Percentiles rank a stretch among this genome's conserved stretches.
Conservation (phyloP, 257 asterid species). For the Solanum chilense region DNA sequence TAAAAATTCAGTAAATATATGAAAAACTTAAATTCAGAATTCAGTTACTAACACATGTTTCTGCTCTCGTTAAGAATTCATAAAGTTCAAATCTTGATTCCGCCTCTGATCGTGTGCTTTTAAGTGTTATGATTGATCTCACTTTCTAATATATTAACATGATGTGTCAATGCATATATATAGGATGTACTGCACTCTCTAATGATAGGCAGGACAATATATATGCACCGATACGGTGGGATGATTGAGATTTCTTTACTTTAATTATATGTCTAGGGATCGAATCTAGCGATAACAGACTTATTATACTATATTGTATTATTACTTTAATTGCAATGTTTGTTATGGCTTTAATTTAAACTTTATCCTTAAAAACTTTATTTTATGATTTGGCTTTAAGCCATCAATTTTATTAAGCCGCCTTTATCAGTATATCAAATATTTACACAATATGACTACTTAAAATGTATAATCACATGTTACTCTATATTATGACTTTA, state of each 20-base stretch:
- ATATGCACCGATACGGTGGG: fast-evolving
- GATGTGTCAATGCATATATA: not conserved
- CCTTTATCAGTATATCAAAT: not conserved
- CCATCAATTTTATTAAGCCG: not conserved
- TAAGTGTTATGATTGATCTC: not conserved
- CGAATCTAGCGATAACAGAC: no score
- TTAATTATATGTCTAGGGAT: no score
- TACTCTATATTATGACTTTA: not conserved
- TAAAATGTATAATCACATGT: not conserved
- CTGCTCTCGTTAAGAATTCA: not conserved
- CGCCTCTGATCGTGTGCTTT: not conserved
- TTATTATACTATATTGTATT: no score
- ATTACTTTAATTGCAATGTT: not conserved
- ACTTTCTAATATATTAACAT: not conserved
- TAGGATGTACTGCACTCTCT: slow-evolving; percentile 80
- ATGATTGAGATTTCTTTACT: no score
- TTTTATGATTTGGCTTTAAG: not conserved
- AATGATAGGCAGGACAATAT: slow-evolving; percentile 47
- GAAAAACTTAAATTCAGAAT: no score
- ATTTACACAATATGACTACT: not conserved
- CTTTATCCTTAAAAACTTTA: no score
- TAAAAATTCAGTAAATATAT: no score
- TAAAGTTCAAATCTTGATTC: not conserved
- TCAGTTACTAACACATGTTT: not conserved
- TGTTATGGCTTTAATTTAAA: not conserved